Base-by-base conservation (phyloP, 106 monocot genomes). In the Vanilla planifolia region DNA sequence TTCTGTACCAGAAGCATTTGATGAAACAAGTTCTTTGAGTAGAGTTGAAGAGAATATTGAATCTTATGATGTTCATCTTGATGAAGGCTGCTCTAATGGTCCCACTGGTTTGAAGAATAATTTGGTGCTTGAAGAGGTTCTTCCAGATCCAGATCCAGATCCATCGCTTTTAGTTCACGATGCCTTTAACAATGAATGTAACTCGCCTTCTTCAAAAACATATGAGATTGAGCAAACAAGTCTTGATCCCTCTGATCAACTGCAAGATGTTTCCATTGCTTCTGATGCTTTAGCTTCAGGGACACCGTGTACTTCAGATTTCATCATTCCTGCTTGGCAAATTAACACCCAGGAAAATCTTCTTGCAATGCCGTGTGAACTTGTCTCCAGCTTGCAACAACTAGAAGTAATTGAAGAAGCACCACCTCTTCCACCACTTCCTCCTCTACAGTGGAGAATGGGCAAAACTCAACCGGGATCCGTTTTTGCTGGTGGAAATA, bases 361-460 rank as follows among this genome's bases (percentile, higher is more conserved):
- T 16, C 37, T 47, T 17, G 39, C 44, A 22, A 24, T 2, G 10
- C 2, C 32, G 35, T 15, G 34, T n/a, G 56, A 63, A 34, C 28
- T 59, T 4, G 33, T 57, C 65, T 36, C 59, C 20, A 68, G 26
- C 51, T 34, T 55, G 36, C 68, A 56, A 36, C 30, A 17, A 56
- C 17, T 65, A 52, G 55, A 73, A 52, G 60, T 59, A 22, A 6
- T 70, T 19, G 65, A 77, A 51, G 84, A 86, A 61, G 61, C 72
- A 37, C 86, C 86, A 53, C 96, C 93, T 42, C 80, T 81, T 61
- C 95, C 87, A 17, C 86, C 90, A 28, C 82, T 90, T 59, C 95
- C 86, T 23, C 96, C 96, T 25, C 48, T 96, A 39, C 62, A 81
- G 37, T 96, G 96, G 96, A 96, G 85, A 74, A 53, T 73, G 40